These are phyloP conservation scores for Beauveria bassiana DNA, from an alignment of 2,329 filamentous ascomycete genomes.

Conservation along the genomic window DNA sequence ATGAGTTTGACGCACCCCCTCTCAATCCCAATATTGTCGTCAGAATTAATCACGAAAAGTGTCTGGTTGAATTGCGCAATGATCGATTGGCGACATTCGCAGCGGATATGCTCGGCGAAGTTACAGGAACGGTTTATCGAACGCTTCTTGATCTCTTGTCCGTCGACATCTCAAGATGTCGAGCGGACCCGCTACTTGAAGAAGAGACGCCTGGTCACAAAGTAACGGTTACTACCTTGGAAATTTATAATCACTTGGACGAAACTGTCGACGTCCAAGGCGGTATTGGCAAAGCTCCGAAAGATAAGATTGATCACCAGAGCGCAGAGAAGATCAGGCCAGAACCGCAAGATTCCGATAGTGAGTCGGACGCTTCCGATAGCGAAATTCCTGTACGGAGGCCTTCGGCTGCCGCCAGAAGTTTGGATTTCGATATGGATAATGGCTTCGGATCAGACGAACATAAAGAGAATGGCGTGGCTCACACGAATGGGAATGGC, in stretches of 20 bases:
- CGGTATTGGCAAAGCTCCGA: slow-evolving; percentile 50
- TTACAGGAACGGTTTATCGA: slow-evolving; percentile 71
- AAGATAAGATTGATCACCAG: slow-evolving; percentile 37
- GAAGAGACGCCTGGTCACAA: slow-evolving; percentile 24
- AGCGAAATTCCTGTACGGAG: slow-evolving; percentile 10
- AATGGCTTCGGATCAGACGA: slow-evolving; percentile 25
- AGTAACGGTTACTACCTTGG: slow-evolving; percentile 41
- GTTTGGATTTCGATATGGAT: slow-evolving; percentile 14
- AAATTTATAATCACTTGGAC: slow-evolving; percentile 48
- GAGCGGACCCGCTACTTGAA: slow-evolving; percentile 40
- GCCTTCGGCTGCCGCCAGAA: neutral
- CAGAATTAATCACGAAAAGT: slow-evolving; percentile 78
- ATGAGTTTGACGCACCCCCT: slow-evolving; percentile 33
- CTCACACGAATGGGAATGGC: slow-evolving; percentile 28
- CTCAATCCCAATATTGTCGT: slow-evolving; percentile 62
- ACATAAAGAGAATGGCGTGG: slow-evolving; percentile 29
- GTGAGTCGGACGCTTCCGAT: slow-evolving; percentile 21
- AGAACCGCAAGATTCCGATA: slow-evolving; percentile 20
- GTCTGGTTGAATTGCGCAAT: slow-evolving; percentile 74
- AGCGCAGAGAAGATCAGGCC: slow-evolving; percentile 42
- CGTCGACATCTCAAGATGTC: slow-evolving; percentile 59
- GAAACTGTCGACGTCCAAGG: slow-evolving; percentile 43
- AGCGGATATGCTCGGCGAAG: slow-evolving; percentile 60
- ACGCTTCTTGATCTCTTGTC: slow-evolving; percentile 65
- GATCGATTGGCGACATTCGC: slow-evolving; percentile 67